Conservation (phyloP, 768 basidiomycete species). For the Termitomyces heimii region DNA sequence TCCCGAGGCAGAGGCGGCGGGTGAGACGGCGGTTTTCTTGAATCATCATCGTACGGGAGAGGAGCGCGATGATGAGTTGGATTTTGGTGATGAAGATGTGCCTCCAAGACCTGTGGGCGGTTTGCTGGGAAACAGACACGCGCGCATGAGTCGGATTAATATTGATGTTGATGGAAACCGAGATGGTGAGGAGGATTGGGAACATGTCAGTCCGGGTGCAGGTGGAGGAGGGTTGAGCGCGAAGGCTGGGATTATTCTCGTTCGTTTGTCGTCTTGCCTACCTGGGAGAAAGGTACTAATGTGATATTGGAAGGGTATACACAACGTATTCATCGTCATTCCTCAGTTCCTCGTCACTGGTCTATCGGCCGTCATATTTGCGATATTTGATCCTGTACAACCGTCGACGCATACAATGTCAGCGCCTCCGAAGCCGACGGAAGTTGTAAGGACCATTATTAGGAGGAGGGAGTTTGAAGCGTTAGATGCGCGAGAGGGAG, state of each 20-base stretch:
- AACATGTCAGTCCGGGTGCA: constrained; percentile 14
- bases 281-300: not conserved
- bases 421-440: constrained; percentile 2
- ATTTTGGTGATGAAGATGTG: constrained; percentile 8
- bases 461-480: not conserved
- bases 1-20: constrained; percentile 24
- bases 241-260: constrained; percentile 86
- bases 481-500: constrained; percentile 10
- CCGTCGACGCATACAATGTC: constrained; percentile 9
- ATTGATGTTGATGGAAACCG: constrained; percentile 21
- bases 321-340: constrained; percentile 90
- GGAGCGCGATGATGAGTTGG: not conserved
- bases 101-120: not conserved
- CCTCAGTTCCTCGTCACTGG: constrained; percentile 94
- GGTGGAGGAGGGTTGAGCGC: constrained; percentile 43
- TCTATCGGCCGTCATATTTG: constrained; percentile 81
- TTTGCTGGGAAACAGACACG: constrained; percentile 37
- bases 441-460: not conserved
- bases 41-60: not conserved
- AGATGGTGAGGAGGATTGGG: constrained; percentile 18
- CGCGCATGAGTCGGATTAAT: constrained; percentile 44
- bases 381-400: constrained; percentile 69
- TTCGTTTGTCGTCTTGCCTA: constrained; percentile 27
- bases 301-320: constrained; percentile 63
- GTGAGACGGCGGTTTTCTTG: constrained; percentile 17